These are phyloP conservation scores for Candida caryicola DNA, from an alignment of 805 yeast species.

Conservation along the genomic window DNA sequence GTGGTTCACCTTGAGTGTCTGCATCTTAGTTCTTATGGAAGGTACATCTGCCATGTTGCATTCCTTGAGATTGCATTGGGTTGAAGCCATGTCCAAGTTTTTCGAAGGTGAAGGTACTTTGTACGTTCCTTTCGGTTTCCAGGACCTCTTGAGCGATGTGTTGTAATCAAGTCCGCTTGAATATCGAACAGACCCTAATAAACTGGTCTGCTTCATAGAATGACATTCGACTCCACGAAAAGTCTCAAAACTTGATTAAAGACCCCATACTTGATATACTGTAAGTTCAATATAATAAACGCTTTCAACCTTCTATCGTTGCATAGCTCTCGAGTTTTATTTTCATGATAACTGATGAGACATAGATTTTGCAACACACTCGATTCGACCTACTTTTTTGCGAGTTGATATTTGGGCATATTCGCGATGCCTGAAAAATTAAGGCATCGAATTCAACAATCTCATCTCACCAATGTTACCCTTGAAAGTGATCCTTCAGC, in stretches of 20 bases:
- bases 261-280: too few relatives aligned
- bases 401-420: too few relatives aligned
- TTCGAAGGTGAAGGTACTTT: slow-evolving; percentile 74
- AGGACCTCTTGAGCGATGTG: slow-evolving; percentile 12
- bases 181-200: too few relatives aligned
- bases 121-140: slow-evolving; percentile 61
- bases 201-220: too few relatives aligned
- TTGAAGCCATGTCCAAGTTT: slow-evolving; percentile 77
- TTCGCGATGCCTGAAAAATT: slow-evolving; percentile 1
- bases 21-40: slow-evolving; percentile 73
- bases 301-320: too few relatives aligned
- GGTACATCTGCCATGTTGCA: slow-evolving; percentile 86
- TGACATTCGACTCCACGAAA: too few relatives aligned
- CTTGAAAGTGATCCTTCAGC: slow-evolving; percentile 7
- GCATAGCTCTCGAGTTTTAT: too few relatives aligned
- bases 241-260: too few relatives aligned
- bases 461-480: slow-evolving; percentile 10
- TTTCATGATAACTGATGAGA: too few relatives aligned
- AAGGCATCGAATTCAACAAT: neutral
- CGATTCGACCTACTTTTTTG: too few relatives aligned
- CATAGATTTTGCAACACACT: too few relatives aligned
- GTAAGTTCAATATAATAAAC: too few relatives aligned
- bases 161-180: slow-evolving; percentile 6
- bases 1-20: slow-evolving; percentile 72
- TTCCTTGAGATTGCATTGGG: slow-evolving; percentile 76